Conservation (phyloP, 352 stramenopile species). For the Pythium periplocum region DNA sequence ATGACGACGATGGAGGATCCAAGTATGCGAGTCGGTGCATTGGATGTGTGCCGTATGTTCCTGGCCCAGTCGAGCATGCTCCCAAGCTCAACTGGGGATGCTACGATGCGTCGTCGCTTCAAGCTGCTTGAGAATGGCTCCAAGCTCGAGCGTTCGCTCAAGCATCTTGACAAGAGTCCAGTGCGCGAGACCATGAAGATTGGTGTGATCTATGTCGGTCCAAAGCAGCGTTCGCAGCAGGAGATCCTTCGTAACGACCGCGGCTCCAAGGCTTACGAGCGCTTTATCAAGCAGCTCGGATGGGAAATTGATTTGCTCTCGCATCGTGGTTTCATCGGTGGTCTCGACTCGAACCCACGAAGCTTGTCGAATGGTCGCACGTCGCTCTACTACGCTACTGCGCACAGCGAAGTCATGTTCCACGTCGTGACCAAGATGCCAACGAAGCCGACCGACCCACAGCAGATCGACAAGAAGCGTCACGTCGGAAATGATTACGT, state of each 20-base stretch:
- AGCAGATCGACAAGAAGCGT: constrained; percentile 89
- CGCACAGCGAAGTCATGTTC: constrained; percentile 83
- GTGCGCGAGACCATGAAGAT: constrained; percentile 89
- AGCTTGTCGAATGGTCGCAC: constrained; percentile 70
- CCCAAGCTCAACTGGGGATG: constrained; percentile 53
- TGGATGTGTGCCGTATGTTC: constrained; percentile 82
- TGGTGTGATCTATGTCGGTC: constrained; percentile 81
- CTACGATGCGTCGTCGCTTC: constrained; percentile 46
- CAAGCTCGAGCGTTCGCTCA: constrained; percentile 77
- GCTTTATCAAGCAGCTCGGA: constrained; percentile 69
- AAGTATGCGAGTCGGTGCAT: constrained; percentile 46
- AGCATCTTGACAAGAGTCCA: constrained; percentile 80
- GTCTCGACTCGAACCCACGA: constrained; percentile 74
- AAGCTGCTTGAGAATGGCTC: constrained; percentile 75
- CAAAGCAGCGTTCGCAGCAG: constrained; percentile 66
- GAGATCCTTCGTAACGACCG: constrained; percentile 77
- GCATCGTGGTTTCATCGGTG: constrained; percentile 71
- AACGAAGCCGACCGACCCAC: constrained; percentile 63
- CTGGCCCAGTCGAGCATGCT: constrained; percentile 70
- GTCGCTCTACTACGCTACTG: constrained; percentile 79
- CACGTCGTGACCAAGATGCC: constrained; percentile 88
- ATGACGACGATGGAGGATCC: constrained; percentile 25
- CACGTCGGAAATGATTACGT: constrained; percentile 88
- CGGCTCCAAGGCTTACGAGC: constrained; percentile 57
- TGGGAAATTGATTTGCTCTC: constrained; percentile 69